Evolutionary conservation across 768 basidiomycete species (phyloP).

Genomic region (Calocera cornea): DNA sequence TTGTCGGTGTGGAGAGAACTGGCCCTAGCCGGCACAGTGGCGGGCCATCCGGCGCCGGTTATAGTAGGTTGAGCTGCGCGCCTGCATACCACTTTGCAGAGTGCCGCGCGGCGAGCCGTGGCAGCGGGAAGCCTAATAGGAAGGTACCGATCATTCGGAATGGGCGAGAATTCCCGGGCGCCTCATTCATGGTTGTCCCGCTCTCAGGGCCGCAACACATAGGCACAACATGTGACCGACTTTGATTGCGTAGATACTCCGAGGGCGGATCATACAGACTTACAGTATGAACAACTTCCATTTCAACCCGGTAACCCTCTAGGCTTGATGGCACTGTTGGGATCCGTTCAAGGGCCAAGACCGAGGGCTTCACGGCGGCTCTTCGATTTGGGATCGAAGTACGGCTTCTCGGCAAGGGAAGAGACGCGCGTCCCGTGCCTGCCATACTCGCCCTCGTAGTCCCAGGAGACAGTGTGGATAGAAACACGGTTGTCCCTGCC

Average conservation of each 20-base stretch:
- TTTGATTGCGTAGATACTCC: background rate
- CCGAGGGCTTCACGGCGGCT: slow-evolving; percentile 14
- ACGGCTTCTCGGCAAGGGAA: slow-evolving; percentile 21
- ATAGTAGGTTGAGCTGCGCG: no score
- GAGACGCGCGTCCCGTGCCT: slow-evolving; percentile 18
- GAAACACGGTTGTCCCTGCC: slow-evolving; percentile 7
- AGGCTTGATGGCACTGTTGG: background rate
- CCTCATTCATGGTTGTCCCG: no score
- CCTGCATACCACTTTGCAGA: no score
- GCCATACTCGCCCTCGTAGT: slow-evolving; percentile 15
- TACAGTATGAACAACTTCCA: background rate
- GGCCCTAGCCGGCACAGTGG: background rate
- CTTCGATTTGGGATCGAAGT: slow-evolving; percentile 17
- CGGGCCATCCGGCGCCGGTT: background rate
- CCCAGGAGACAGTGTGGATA: slow-evolving; percentile 16
- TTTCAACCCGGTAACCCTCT: background rate
- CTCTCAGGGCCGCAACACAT: no score
- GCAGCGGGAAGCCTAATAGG: no score
- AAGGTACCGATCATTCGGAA: no score
- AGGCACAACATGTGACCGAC: background rate
- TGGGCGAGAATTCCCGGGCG: no score
- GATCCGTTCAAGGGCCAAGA: background rate
- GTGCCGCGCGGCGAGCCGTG: no score
- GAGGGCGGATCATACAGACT: background rate
- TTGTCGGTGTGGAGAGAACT: background rate